Conservation (phyloP, 2,329 filamentous ascomycete species). For the Clarireedia monteithiana region DNA sequence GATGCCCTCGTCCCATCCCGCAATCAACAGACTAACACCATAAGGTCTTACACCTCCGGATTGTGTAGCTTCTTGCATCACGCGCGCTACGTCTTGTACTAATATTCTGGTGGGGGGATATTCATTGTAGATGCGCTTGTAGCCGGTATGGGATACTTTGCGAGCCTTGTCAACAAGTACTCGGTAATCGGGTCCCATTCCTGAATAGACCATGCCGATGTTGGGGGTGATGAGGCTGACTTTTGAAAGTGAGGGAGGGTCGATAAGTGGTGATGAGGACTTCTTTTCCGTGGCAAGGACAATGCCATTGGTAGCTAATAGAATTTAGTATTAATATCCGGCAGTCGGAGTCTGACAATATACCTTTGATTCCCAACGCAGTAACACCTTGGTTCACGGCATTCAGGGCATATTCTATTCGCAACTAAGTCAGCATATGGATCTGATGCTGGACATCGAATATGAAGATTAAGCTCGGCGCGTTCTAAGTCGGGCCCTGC, state of each 20-base stretch:
- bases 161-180: slow-evolving; percentile 95
- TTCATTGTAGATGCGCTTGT: slow-evolving; percentile 99
- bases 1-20: slow-evolving; percentile 96
- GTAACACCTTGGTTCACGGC: slow-evolving; percentile 99
- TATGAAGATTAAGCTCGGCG: slow-evolving; percentile 8
- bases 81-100: slow-evolving; percentile 93
- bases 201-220: slow-evolving; percentile 99
- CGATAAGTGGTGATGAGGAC: slow-evolving; percentile 93
- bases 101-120: slow-evolving; percentile 99
- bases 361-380: slow-evolving; percentile 96
- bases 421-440: slow-evolving; percentile 15
- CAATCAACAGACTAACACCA: slow-evolving; percentile 89
- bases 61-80: slow-evolving; percentile 98
- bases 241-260: slow-evolving; percentile 90
- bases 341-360: slow-evolving; percentile 14
- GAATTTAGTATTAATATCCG: not conserved
- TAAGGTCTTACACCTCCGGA: slow-evolving; percentile 96
- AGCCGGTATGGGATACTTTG: slow-evolving; percentile 95
- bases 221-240: slow-evolving; percentile 97
- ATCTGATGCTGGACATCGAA: slow-evolving; percentile 11
- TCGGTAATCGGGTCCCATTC: slow-evolving; percentile 98
- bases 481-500: slow-evolving; percentile 1
- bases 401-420: slow-evolving; percentile 92
- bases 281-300: slow-evolving; percentile 99
- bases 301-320: slow-evolving; percentile 88